Evolutionary conservation across 202 grass and related monocot genomes (phyloP).

Genomic region (Brachypodium distachyon): DNA sequence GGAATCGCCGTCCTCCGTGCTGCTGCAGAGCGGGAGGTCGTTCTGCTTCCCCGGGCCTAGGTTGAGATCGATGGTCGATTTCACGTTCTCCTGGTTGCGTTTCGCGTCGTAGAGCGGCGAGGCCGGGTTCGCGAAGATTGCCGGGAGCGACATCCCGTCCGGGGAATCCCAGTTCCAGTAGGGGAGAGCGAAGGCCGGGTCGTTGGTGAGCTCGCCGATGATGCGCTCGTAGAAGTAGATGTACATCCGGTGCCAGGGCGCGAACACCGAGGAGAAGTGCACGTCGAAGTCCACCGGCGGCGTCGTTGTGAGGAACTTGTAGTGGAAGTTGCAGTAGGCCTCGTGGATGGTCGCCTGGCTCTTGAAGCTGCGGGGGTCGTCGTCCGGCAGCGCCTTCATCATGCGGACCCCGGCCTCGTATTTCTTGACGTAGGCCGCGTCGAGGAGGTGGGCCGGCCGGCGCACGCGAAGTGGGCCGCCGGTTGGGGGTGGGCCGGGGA

Average conservation of each 20-base stretch:
- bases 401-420: not conserved
- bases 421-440: constrained; percentile 34
- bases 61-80: not conserved
- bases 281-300: constrained; percentile 38
- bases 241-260: constrained; percentile 56
- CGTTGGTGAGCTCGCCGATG: constrained; percentile 51
- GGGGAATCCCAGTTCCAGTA: constrained; percentile 71
- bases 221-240: constrained; percentile 62
- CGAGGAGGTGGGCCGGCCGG: constrained; percentile 46
- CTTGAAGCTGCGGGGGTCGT: constrained; percentile 53
- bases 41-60: not conserved
- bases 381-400: constrained; percentile 36
- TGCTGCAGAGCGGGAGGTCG: not conserved
- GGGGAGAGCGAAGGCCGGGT: constrained; percentile 36
- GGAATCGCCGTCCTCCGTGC: not conserved
- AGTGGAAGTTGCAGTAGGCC: constrained; percentile 51
- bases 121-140: not conserved
- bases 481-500: not conserved
- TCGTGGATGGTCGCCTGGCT: constrained; percentile 53
- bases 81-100: not conserved
- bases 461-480: constrained; percentile 36
- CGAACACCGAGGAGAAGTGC: constrained; percentile 50
- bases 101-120: not conserved
- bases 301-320: constrained; percentile 14
- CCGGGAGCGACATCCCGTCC: constrained; percentile 40